A percentile compares a stretch with the other conserved stretches of the same genome.
Conservation (phyloP, 345 rosid species). For the Euphorbia tirucalli region DNA sequence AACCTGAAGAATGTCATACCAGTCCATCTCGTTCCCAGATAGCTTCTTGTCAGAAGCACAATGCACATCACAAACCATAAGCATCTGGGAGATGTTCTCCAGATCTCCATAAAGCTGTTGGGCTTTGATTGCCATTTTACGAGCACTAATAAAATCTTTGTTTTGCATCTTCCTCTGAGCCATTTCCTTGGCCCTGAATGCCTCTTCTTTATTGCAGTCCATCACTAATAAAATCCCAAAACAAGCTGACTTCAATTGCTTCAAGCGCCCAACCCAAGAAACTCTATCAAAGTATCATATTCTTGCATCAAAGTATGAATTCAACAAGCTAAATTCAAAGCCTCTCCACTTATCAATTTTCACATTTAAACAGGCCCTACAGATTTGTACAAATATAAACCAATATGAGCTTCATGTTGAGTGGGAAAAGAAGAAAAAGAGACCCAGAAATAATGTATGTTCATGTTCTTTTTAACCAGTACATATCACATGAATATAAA, state of each 20-base stretch:
- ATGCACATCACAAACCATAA: constrained; percentile 84
- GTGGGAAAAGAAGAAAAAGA: not conserved
- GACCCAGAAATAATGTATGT: not conserved
- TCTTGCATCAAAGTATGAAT: not conserved
- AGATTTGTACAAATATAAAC: constrained; percentile 6
- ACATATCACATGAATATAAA: not conserved
- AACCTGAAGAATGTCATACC: constrained; percentile 84
- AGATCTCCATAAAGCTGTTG: constrained; percentile 57
- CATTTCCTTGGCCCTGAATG: constrained; percentile 62
- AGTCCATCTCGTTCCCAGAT: constrained; percentile 67
- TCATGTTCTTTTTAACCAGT: not conserved
- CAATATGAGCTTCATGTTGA: not conserved
- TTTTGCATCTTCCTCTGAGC: constrained; percentile 66
- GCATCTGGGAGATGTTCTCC: constrained; percentile 62
- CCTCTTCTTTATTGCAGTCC: constrained; percentile 95
- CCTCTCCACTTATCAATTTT: constrained; percentile 8
- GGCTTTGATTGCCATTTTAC: constrained; percentile 59
- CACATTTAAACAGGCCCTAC: constrained; percentile 7
- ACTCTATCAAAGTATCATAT: constrained; percentile 4
- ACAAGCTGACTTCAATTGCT: constrained; percentile 3
- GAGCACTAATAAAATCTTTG: constrained; percentile 61
- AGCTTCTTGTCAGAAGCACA: constrained; percentile 58
- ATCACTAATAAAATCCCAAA: constrained; percentile 27
- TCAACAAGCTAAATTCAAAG: not conserved
- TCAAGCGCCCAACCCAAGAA: constrained; percentile 1